Evolutionary conservation across 2,329 filamentous ascomycete species (phyloP).

Genomic region (Thermothelomyces thermophilus): DNA sequence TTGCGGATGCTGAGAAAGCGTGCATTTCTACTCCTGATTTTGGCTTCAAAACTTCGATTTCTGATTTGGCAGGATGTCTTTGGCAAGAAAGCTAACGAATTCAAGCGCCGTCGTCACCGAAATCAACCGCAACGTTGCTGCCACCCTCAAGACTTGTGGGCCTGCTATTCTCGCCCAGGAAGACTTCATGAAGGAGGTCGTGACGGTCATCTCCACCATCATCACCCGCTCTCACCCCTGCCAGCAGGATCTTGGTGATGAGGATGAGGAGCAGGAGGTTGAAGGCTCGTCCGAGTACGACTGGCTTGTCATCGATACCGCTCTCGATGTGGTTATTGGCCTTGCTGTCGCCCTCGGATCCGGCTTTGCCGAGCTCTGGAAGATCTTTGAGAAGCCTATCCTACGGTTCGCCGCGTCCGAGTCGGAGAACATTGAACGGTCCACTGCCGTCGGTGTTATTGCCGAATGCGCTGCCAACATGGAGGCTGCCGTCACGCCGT

Average conservation of each 20-base stretch:
- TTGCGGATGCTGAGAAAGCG: constrained; percentile 87
- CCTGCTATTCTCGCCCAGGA: constrained; percentile 73
- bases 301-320: constrained; percentile 94
- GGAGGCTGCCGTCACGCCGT: constrained; percentile 71
- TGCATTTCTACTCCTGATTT: constrained; percentile 47
- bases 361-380: constrained; percentile 83
- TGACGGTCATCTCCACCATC: constrained; percentile 68
- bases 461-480: constrained; percentile 87
- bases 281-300: constrained; percentile 91
- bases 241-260: constrained; percentile 81
- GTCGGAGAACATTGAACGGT: constrained; percentile 79
- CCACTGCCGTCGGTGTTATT: constrained; percentile 82
- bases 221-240: constrained; percentile 88
- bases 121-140: constrained; percentile 88
- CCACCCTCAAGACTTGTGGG: constrained; percentile 84
- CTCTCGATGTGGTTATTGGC: constrained; percentile 81
- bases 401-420: constrained; percentile 75
- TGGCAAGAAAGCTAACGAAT: constrained; percentile 38
- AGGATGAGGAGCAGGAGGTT: constrained; percentile 67
- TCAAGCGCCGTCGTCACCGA: constrained; percentile 77
- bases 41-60: constrained; percentile 26
- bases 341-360: constrained; percentile 74
- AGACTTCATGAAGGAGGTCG: constrained; percentile 67
- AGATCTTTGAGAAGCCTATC: constrained; percentile 89
- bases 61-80: too few relatives aligned